Conservation (phyloP, 2,329 filamentous ascomycete species). For the Monascus ruber region DNA sequence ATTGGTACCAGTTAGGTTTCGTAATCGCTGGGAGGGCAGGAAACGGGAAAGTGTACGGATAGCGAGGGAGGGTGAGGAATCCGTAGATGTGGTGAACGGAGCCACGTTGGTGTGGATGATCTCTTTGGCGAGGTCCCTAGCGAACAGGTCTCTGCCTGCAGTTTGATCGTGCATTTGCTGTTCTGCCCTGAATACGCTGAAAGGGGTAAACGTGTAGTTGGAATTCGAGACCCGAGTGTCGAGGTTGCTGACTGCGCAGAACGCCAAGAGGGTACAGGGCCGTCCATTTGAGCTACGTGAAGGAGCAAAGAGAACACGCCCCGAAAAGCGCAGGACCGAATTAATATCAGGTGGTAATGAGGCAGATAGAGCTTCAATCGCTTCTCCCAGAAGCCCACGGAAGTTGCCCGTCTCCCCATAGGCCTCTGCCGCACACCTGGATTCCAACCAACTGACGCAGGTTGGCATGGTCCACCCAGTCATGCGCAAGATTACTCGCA, state of each 20-base stretch:
- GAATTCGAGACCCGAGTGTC: conserved; percentile 43
- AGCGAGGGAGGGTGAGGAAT: too few relatives aligned
- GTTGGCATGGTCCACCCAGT: conserved; percentile 28
- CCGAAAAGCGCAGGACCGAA: conserved; percentile 24
- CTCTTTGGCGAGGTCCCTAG: conserved; percentile 50
- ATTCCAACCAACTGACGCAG: conserved; percentile 25
- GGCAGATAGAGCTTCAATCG: conserved; percentile 25
- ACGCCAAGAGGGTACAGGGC: conserved; percentile 40
- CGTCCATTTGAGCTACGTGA: conserved; percentile 21
- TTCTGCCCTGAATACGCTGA: conserved; percentile 55
- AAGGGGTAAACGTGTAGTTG: conserved; percentile 48
- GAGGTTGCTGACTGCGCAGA: conserved; percentile 52
- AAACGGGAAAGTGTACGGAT: too few relatives aligned
- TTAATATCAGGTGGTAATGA: conserved; percentile 32
- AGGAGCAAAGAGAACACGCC: conserved; percentile 25
- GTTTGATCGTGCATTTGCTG: conserved; percentile 50
- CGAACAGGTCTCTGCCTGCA: conserved; percentile 48
- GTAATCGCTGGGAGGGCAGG: too few relatives aligned
- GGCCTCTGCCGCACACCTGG: conserved; percentile 10
- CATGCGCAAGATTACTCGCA: conserved; percentile 39
- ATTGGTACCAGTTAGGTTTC: too few relatives aligned
- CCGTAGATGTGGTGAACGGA: conserved; percentile 10
- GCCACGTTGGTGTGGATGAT: conserved; percentile 35
- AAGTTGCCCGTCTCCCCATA: conserved; percentile 19
- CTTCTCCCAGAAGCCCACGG: conserved; percentile 37